Percentiles rank a stretch among this genome's conserved stretches.
Conservation (phyloP, 129 eudicot genomes). For the Flaveria linearis region DNA sequence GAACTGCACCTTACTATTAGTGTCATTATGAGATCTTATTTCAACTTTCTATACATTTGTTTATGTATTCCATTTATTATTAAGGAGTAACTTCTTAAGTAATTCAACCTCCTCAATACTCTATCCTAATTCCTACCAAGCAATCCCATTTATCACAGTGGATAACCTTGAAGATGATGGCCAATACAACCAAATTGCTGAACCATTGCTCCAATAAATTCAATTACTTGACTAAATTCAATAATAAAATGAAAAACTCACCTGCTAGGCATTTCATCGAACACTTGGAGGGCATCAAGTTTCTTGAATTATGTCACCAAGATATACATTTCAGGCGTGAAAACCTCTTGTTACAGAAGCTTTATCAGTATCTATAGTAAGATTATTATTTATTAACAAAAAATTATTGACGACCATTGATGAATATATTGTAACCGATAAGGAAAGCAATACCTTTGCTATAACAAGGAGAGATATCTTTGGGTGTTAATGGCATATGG, state of each 20-base stretch:
- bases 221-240: background rate
- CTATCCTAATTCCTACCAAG: background rate
- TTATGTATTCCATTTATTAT: background rate
- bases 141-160: background rate
- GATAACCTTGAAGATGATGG: background rate
- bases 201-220: background rate
- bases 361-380: background rate
- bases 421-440: background rate
- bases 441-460: background rate
- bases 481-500: background rate
- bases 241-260: background rate
- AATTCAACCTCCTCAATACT: background rate
- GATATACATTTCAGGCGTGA: background rate
- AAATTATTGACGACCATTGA: background rate
- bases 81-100: background rate
- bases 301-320: background rate
- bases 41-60: background rate
- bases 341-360: background rate
- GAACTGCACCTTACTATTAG: too few relatives aligned
- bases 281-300: background rate
- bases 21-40: too few relatives aligned
- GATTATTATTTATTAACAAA: background rate
- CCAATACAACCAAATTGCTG: background rate
- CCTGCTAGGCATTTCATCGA: background rate
- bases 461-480: background rate